Conservation (phyloP, 148 eudicot species). For the Persicaria maculosa region DNA sequence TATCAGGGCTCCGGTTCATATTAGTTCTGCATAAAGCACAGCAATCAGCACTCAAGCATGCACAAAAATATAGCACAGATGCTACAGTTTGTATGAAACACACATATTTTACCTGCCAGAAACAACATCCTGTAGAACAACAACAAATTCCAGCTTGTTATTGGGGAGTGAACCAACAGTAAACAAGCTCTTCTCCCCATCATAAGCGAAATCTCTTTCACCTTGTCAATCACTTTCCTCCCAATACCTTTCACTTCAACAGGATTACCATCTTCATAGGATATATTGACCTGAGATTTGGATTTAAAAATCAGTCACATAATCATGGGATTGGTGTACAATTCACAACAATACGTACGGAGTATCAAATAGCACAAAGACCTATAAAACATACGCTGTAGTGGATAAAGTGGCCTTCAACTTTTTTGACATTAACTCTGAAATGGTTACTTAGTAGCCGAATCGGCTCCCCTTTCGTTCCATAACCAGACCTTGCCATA, state of each 20-base stretch:
- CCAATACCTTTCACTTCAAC: conserved; percentile 85
- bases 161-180: conserved; percentile 86
- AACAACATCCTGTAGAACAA: conserved; percentile 65
- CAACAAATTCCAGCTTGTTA: conserved; percentile 73
- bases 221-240: conserved; percentile 64
- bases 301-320: background rate
- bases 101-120: conserved; percentile 47
- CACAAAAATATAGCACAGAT: background rate
- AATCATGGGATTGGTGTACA: background rate
- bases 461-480: conserved; percentile 52
- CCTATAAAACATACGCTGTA: conserved; percentile 54
- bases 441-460: conserved; percentile 78
- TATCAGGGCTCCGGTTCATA: conserved; percentile 45
- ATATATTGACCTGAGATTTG: conserved; percentile 53
- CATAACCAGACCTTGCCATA: conserved; percentile 61
- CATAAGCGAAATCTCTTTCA: conserved; percentile 81
- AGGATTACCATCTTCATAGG: conserved; percentile 86
- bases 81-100: background rate
- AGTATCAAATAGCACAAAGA: background rate
- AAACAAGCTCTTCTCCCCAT: conserved; percentile 91
- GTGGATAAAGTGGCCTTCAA: conserved; percentile 73
- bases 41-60: background rate
- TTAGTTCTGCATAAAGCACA: conserved; percentile 34
- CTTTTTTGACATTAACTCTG: conserved; percentile 60
- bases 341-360: background rate